Conservation (phyloP, 257 asterid genomes). For the Hygrophila difformis region DNA sequence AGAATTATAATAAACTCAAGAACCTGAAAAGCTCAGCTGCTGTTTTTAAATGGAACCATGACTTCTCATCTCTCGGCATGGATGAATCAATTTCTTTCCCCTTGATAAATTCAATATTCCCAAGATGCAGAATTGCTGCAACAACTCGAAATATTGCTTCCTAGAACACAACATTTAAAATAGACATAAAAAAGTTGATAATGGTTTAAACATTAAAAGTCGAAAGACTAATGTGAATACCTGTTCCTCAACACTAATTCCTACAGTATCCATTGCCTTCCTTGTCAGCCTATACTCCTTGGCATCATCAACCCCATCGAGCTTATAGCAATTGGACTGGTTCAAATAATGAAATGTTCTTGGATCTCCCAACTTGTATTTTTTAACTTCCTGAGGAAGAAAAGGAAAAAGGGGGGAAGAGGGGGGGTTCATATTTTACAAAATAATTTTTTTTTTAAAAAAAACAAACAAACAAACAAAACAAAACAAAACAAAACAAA, state of each 20-base stretch:
- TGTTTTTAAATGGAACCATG: conserved; percentile 81
- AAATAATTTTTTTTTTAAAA: no score
- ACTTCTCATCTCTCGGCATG: conserved; percentile 88
- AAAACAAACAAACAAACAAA: no score
- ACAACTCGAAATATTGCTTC: conserved; percentile 94
- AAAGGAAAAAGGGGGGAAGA: conserved; percentile 13
- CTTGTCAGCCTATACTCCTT: conserved; percentile 83
- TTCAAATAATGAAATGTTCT: conserved; percentile 88
- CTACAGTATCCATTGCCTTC: conserved; percentile 97
- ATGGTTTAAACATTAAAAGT: conserved; percentile 3
- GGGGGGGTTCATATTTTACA: conserved; percentile 1
- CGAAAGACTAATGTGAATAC: conserved; percentile 27
- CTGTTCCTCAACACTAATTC: conserved; percentile 88
- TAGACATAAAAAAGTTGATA: conserved; percentile 2
- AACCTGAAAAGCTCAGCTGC: conserved; percentile 96
- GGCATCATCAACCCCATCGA: conserved; percentile 79
- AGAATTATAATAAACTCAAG: conserved; percentile 21
- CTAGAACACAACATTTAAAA: conserved; percentile 30
- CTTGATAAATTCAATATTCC: conserved; percentile 85
- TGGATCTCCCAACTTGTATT: conserved; percentile 78
- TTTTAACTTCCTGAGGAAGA: conserved; percentile 50
- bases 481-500: no score
- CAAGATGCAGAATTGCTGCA: conserved; percentile 97
- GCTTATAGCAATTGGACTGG: conserved; percentile 76
- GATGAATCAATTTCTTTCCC: conserved; percentile 92